Evolutionary conservation across 805 yeast species (phyloP), one percentile per base, ranked within the genome.

Genomic region (Priceomyces haplophilus): DNA sequence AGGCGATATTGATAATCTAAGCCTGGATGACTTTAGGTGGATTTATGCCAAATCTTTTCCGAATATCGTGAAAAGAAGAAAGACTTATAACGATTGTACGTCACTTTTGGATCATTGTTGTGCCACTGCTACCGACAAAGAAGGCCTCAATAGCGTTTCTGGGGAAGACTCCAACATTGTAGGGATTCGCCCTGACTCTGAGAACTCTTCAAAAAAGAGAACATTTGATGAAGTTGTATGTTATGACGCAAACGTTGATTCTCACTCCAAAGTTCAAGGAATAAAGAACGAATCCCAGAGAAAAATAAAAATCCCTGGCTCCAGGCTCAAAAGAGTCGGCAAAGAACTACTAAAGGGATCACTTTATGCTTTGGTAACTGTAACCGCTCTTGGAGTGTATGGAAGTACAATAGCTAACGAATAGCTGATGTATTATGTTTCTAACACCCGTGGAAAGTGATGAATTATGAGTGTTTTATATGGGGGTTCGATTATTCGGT

Each of bases 381-480:
- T 68, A 18, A 41, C 58, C 8, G 70, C 66, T 1, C 53, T 68
- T 39, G 71, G 68, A n/a, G 47, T 57, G 5, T 68, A 65, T 51
- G 72, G 72, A 13, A 52, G 63, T 32, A 49, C 49, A 19, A 45
- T 46, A 18, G 41, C 41, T 37, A 15, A 37, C 23, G n/a, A 34
- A n/a, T 21, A 40, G 27, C 8, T 21, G 24, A 7, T 16, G 32
- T 11, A 10, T 36, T 24, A 24, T 12, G 37, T 23, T 34, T 23
- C 37, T n/a, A n/a, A n/a, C n/a, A n/a, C n/a, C n/a, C n/a, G n/a
- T n/a, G n/a, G n/a, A n/a, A n/a, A n/a, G n/a, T n/a, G n/a, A n/a
- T 16, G 32, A n/a, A 10, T 36, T 24, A 24, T 12, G 37, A 15
- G 15, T 34, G 13, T 12, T 23, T 11, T 19, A 12, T 19, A 16